phyloP scores from a whole-genome alignment of 768 basidiomycete species.

The Terana coerulea region DNA sequence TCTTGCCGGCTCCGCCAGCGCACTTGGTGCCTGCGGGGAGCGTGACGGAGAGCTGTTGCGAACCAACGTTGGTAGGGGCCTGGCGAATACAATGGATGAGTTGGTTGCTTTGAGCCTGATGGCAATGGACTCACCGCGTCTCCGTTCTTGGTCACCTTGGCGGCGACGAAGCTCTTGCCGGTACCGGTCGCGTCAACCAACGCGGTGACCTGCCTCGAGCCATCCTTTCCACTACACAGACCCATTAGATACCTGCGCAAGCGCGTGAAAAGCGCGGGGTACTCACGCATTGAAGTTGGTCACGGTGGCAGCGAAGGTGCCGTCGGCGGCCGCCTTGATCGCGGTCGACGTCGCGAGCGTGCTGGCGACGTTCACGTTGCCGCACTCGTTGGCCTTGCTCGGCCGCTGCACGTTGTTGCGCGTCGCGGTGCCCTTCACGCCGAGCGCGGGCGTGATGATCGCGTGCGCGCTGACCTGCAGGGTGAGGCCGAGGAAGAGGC shows the following conservation, averaged over 20 bases:
- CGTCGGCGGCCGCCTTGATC: slow-evolving; percentile 28
- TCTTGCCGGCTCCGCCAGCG: slow-evolving; percentile 40
- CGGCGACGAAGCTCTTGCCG: slow-evolving; percentile 31
- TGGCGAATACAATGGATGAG: slow-evolving; percentile 14
- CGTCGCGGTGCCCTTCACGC: slow-evolving; percentile 21
- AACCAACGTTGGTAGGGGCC: slow-evolving; percentile 35
- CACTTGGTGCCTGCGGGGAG: slow-evolving; percentile 49
- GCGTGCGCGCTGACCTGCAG: slow-evolving; percentile 41
- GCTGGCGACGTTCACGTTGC: slow-evolving; percentile 37
- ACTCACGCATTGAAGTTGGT: slow-evolving; percentile 47
- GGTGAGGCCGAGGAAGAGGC: slow-evolving; percentile 31
- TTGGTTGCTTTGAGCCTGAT: background rate
- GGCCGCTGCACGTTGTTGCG: slow-evolving; percentile 28
- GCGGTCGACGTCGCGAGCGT: slow-evolving; percentile 35
- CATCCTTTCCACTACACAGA: slow-evolving; percentile 37
- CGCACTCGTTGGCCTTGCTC: slow-evolving; percentile 35
- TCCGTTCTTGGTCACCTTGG: slow-evolving; percentile 43
- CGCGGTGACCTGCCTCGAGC: slow-evolving; percentile 44
- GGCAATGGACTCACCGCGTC: slow-evolving; percentile 34
- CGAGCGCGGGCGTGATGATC: slow-evolving; percentile 39
- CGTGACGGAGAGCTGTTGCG: slow-evolving; percentile 38
- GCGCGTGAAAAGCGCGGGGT: background rate
- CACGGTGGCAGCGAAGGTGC: slow-evolving; percentile 37
- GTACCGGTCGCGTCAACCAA: slow-evolving; percentile 41
- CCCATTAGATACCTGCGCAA: background rate